These are phyloP conservation scores for Lumnitzera littorea DNA, from an alignment of 345 rosid species.

Conservation along the genomic window DNA sequence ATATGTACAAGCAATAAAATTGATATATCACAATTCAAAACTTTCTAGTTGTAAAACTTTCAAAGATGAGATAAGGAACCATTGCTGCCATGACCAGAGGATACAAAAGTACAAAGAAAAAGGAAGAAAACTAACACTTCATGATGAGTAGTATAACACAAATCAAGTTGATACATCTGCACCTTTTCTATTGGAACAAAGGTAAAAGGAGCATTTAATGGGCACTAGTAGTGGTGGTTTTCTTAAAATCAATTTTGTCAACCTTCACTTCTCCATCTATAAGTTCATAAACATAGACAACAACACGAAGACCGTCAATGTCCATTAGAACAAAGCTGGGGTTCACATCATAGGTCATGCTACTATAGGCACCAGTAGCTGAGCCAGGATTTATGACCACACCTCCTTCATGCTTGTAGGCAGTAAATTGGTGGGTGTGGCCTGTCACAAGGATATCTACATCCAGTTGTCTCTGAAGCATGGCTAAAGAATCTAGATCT, in stretches of 20 bases:
- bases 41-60: neutral
- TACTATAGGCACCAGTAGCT: slow-evolving; percentile 88
- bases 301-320: slow-evolving; percentile 85
- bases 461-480: slow-evolving; percentile 92
- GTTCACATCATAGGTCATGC: slow-evolving; percentile 78
- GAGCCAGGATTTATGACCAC: slow-evolving; percentile 95
- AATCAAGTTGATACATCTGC: no score
- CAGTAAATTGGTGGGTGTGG: slow-evolving; percentile 94
- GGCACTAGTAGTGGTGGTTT: slow-evolving; percentile 49
- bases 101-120: no score
- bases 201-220: slow-evolving; percentile 21
- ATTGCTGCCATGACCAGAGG: no score
- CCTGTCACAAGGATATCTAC: slow-evolving; percentile 96
- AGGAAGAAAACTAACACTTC: no score
- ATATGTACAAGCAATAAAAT: no score
- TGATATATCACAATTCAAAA: no score
- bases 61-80: neutral
- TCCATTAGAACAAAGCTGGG: slow-evolving; percentile 98
- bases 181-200: neutral
- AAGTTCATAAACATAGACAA: slow-evolving; percentile 91
- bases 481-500: slow-evolving; percentile 84
- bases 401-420: slow-evolving; percentile 95
- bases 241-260: slow-evolving; percentile 95
- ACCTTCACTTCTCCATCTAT: slow-evolving; percentile 94
- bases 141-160: no score